Base-by-base conservation (phyloP, 768 basidiomycete genomes). In the Lactifluus rugatus region DNA sequence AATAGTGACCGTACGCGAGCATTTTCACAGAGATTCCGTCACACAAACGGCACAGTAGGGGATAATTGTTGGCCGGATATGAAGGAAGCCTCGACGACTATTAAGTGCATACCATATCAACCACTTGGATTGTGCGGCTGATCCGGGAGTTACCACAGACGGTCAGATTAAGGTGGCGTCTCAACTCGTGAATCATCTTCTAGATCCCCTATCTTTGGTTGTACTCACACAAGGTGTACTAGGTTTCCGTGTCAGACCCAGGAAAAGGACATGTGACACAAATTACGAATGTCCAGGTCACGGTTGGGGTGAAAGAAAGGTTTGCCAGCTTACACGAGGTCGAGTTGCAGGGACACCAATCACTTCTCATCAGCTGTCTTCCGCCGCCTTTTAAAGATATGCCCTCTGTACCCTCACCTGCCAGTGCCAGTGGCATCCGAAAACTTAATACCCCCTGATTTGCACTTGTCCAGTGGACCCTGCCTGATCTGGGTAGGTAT, bases 71-170 rank as follows among this genome's bases (percentile, higher is more conserved):
- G n/a, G 57, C 85, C 0, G 85, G 84, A 5, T 81, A 84, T 67
- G 63, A 60, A 58, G 91, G 90, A 23, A 81, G 75, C 67, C 79
- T 85, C 69, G 3, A 91, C 85, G n/a, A 91, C 93, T 71, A 94
- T 94, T 67, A 89, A 83, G 67, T 90, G 87, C 74, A 92, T 92
- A 91, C 93, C 89, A 17, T 90, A 94, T 70, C 91, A 93, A 70
- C 92, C 94, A 66, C 93, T 91, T 70, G 78, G 81, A 1, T 83
- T 84, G 1, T 94, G 91, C 73, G 92, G 90, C 65, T 79, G 91
- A 56, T 74, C 21, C 93, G 50, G 77, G 92, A 42, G 75, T 94
- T 47, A 93, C 89, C n/a, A 87, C 90, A 13, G 91, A 94, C 65
- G 91, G 93, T 6, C 82, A 93, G 67, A 88, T 94, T 64, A 94